A percentile compares a stretch with the other conserved stretches of the same genome.
phyloP scores from a whole-genome alignment of 73 alveolate genomes.

The Stentor coeruleus region DNA sequence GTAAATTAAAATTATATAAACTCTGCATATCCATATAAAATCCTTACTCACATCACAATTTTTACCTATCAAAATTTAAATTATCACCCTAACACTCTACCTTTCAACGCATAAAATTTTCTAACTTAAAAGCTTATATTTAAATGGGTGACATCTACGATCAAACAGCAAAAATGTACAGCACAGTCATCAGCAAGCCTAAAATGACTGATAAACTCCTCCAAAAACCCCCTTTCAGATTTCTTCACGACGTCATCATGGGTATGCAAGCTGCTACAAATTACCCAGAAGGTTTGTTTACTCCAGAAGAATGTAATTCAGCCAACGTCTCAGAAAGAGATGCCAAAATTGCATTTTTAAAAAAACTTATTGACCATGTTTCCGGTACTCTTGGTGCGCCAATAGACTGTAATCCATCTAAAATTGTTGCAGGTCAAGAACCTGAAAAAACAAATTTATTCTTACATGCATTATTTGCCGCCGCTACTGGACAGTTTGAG shows the following conservation, averaged over 20 bases:
- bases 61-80: too few species aligned
- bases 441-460: slow-evolving; percentile 70
- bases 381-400: slow-evolving; percentile 49
- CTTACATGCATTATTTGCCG: slow-evolving; percentile 39
- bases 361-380: slow-evolving; percentile 40
- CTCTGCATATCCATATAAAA: too few species aligned
- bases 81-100: too few species aligned
- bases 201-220: slow-evolving; percentile 51
- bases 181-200: too few species aligned
- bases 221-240: slow-evolving; percentile 56
- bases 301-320: slow-evolving; percentile 43
- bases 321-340: slow-evolving; percentile 53
- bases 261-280: slow-evolving; percentile 44
- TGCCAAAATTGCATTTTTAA: slow-evolving; percentile 42
- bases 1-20: too few species aligned
- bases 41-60: too few species aligned
- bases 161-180: too few species aligned
- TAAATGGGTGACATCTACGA: too few species aligned
- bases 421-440: slow-evolving; percentile 78
- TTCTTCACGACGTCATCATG: slow-evolving; percentile 40
- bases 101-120: too few species aligned
- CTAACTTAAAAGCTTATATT: too few species aligned
- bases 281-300: slow-evolving; percentile 47
- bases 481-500: slow-evolving; percentile 34
- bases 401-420: slow-evolving; percentile 56